These are phyloP conservation scores for Saturnispora quitensis DNA, from an alignment of 805 yeast genomes.

Conservation along the genomic window DNA sequence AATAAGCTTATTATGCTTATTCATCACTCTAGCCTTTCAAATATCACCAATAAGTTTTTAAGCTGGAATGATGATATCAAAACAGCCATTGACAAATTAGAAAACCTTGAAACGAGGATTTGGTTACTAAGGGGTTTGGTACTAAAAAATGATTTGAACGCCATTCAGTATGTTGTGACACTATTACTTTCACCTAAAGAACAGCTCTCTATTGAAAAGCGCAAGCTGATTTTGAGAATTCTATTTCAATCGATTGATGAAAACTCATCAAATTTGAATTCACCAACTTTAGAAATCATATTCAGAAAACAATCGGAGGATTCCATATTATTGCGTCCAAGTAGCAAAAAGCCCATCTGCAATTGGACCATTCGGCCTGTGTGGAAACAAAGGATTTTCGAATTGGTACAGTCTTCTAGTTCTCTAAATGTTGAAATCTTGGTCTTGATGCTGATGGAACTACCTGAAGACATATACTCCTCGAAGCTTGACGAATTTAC, in stretches of 20 bases:
- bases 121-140: conserved; percentile 13
- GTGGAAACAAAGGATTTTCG: conserved; percentile 76
- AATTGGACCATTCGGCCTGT: conserved; percentile 56
- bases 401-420: conserved; percentile 34
- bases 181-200: background rate
- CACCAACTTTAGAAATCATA: background rate
- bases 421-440: conserved; percentile 20
- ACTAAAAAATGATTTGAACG: conserved; percentile 9
- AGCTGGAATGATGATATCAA: conserved; percentile 2
- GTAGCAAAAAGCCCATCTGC: conserved; percentile 22
- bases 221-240: conserved; percentile 7
- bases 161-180: conserved; percentile 6
- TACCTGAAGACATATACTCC: conserved; percentile 26
- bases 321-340: background rate
- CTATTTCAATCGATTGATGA: conserved; percentile 10
- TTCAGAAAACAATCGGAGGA: background rate
- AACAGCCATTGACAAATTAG: background rate
- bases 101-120: conserved; percentile 4
- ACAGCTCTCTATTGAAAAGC: background rate
- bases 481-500: conserved; percentile 6
- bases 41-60: conserved; percentile 11
- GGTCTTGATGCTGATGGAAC: conserved; percentile 35
- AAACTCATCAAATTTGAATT: background rate
- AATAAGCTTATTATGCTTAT: conserved; percentile 1
- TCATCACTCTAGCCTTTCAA: conserved; percentile 6